These are phyloP conservation scores for Rubus parviflorus DNA, from an alignment of 306 rosid species.

Conservation along the genomic window DNA sequence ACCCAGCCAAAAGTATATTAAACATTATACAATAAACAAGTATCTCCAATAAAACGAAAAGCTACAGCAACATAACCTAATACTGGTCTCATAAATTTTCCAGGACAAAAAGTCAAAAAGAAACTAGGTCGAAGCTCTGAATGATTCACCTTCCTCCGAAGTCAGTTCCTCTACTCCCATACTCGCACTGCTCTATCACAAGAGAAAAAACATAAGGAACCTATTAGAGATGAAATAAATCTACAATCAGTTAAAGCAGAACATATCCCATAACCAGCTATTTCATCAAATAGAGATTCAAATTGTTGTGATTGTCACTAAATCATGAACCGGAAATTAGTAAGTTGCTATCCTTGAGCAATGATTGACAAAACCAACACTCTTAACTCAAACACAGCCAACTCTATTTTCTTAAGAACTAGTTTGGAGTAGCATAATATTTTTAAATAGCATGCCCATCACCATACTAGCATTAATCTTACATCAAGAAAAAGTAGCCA, in stretches of 20 bases:
- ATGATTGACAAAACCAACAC: not conserved
- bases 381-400: not conserved
- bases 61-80: conserved; percentile 8
- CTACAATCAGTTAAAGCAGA: not conserved
- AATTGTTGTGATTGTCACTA: not conserved
- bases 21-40: not conserved
- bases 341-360: not conserved
- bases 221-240: not conserved
- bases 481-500: not conserved
- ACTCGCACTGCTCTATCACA: not conserved
- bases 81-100: conserved; percentile 6
- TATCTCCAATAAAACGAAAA: not conserved
- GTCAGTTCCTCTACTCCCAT: not conserved
- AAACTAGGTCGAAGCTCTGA: not conserved
- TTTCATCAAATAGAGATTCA: not conserved
- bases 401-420: not conserved
- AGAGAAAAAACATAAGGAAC: not conserved
- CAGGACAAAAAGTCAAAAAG: not conserved
- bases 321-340: not conserved
- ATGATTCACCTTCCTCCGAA: conserved; percentile 4
- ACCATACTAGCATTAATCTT: not conserved
- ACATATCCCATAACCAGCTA: not conserved
- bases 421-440: not conserved
- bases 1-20: not conserved
- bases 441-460: not conserved